Evolutionary conservation across 2,329 filamentous ascomycete species (phyloP), one percentile per base, ranked within the genome.

Genomic region (Aureobasidium uvarum): DNA sequence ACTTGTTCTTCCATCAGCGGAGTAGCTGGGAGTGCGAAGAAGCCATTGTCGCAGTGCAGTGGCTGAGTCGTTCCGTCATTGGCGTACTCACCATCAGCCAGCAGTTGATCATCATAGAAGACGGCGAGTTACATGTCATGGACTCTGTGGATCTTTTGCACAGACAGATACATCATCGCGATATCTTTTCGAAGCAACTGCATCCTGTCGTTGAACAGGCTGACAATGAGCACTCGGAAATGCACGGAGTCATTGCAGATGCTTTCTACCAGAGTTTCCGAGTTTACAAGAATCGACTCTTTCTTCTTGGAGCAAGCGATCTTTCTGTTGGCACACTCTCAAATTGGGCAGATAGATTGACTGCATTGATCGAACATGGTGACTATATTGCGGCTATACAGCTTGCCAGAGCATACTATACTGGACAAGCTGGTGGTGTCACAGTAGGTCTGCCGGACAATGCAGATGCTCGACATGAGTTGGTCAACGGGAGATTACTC

Each of bases 211-310:
- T 99, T 25, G 95, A 98, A 75, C 89, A 93, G 67, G 81, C 95
- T 20, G 89, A 97, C 69, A 92, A 96, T 70, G 87, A 93, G 66
- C 92, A 97, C 71, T 82, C 86, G 0, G 91, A 92, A 0, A 90
- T 98, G 87, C 95, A 98, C 77, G 94, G 94, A 2, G 93, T 98
- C 10, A 91, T 98, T 55, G 94, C 94, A 8, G 95, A 99, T 81
- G 95, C 93, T 0, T 99, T 97, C 71, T 94, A 94, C 74, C 98
- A 98, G 92, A 97, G 94, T 76, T 94, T 98, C 77, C 92, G 91
- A 72, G 85, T 92, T 3, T 99, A 98, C 79, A 99, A 98, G 76
- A 93, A 95, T 5, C 86, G 94, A 36, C 82, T 97, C 41, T 99
- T 99, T 73, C 80, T 98, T 4, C 82, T 99, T 10, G 93, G 95